Evolutionary conservation across 2,329 filamentous ascomycete species (phyloP).

Genomic region (Pseudogymnoascus sp.): DNA sequence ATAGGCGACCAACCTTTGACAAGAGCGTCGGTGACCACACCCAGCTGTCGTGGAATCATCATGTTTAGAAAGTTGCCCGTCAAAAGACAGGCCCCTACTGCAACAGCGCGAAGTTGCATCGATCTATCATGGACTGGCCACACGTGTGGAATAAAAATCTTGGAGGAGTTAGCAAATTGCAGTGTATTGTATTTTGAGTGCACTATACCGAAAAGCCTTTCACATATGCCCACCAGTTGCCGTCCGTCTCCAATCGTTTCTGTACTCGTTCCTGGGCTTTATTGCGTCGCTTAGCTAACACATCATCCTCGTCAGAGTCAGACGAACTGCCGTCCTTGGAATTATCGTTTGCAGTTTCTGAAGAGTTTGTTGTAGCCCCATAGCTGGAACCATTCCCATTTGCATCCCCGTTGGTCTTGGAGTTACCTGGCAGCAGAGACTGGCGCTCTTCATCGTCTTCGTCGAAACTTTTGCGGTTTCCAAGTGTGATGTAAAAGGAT

Average conservation of each 20-base stretch:
- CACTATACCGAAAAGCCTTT: conserved; percentile 57
- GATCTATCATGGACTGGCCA: conserved; percentile 62
- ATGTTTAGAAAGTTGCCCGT: conserved; percentile 66
- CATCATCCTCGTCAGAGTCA: conserved; percentile 24
- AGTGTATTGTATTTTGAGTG: not conserved
- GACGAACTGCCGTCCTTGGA: conserved; percentile 13
- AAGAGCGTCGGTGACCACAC: conserved; percentile 67
- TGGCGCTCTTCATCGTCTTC: conserved; percentile 50
- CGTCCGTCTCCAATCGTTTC: conserved; percentile 64
- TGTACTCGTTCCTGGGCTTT: conserved; percentile 52
- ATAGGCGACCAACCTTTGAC: conserved; percentile 34
- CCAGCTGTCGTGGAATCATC: conserved; percentile 72
- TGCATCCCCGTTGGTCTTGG: conserved; percentile 26
- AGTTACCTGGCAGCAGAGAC: conserved; percentile 44
- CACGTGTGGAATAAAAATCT: conserved; percentile 71
- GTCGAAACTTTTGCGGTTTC: conserved; percentile 26
- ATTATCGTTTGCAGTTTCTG: conserved; percentile 10
- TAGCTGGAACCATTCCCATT: conserved; percentile 19
- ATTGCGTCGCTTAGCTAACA: conserved; percentile 43
- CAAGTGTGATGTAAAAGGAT: conserved; percentile 27
- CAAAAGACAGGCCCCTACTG: conserved; percentile 63
- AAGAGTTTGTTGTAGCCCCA: conserved; percentile 1
- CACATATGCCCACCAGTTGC: conserved; percentile 70
- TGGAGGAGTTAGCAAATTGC: conserved; percentile 9
- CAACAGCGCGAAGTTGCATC: conserved; percentile 60